phyloP scores from a whole-genome alignment of 257 asterid species.

The Orobanche coerulescens region DNA sequence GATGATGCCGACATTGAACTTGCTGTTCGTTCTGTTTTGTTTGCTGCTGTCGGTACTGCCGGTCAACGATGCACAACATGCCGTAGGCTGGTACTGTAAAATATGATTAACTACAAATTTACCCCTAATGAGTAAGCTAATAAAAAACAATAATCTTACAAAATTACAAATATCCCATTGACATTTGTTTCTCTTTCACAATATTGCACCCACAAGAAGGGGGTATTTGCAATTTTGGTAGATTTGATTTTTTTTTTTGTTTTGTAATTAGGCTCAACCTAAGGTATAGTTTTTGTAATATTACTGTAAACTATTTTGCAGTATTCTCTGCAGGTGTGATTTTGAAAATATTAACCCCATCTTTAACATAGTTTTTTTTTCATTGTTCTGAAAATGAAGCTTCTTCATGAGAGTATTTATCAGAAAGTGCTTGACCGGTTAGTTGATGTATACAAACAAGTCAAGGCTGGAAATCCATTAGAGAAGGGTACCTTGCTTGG shows the following conservation, averaged over 20 bases:
- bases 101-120: no score
- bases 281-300: no score
- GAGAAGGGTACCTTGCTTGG: conserved; percentile 88
- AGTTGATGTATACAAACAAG: conserved; percentile 76
- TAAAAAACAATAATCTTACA: no score
- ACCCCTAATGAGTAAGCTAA: no score
- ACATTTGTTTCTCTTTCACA: no score
- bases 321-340: conserved; percentile 10
- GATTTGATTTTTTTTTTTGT: no score
- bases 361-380: conserved; percentile 5
- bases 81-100: conserved; percentile 79
- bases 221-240: no score
- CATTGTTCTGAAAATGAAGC: conserved; percentile 36
- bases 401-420: conserved; percentile 82
- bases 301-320: not conserved
- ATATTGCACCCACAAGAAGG: no score
- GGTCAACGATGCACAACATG: conserved; percentile 99
- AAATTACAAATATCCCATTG: no score
- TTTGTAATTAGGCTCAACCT: no score
- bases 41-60: conserved; percentile 99
- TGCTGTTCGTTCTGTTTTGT: conserved; percentile 84
- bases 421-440: conserved; percentile 66
- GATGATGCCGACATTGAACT: conserved; percentile 91
- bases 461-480: conserved; percentile 84
- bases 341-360: not conserved